phyloP scores from a whole-genome alignment of 768 basidiomycete genomes.

The Lyophyllum decastes region DNA sequence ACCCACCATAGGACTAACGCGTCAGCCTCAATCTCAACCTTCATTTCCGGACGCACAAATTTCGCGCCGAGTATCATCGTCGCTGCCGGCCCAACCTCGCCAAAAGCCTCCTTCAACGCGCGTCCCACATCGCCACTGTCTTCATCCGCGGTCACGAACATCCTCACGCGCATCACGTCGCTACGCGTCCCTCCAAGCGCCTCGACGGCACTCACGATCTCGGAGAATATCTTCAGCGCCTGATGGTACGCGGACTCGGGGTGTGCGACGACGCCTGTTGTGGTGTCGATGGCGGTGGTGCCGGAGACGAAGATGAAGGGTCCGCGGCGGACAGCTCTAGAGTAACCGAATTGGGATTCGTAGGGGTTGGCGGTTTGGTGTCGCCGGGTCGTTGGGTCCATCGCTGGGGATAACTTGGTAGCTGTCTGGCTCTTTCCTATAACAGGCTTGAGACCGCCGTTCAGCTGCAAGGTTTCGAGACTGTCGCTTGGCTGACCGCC shows the following conservation, averaged over 20 bases:
- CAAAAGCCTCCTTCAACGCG: slow-evolving; percentile 45
- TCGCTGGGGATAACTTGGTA: no score
- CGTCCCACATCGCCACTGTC: slow-evolving; percentile 38
- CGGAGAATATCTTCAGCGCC: slow-evolving; percentile 41
- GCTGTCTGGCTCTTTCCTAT: no score
- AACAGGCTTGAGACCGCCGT: no score
- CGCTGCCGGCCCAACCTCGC: slow-evolving; percentile 45
- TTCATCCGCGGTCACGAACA: slow-evolving; percentile 46
- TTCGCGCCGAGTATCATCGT: slow-evolving; percentile 53
- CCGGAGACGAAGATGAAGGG: slow-evolving; percentile 56
- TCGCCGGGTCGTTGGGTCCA: slow-evolving; percentile 2
- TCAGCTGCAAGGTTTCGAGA: no score
- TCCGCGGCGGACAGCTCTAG: slow-evolving; percentile 51
- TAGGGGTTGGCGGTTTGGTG: slow-evolving; percentile 47
- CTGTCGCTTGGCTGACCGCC: no score
- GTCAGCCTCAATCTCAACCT: slow-evolving; percentile 58
- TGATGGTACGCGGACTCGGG: slow-evolving; percentile 49
- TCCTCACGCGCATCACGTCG: slow-evolving; percentile 48
- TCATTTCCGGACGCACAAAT: slow-evolving; percentile 50
- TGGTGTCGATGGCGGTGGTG: slow-evolving; percentile 48
- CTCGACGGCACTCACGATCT: slow-evolving; percentile 45
- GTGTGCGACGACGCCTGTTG: slow-evolving; percentile 38
- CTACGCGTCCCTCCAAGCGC: slow-evolving; percentile 41
- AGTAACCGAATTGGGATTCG: slow-evolving; percentile 52
- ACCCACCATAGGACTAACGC: slow-evolving; percentile 34